These are phyloP conservation scores for Alloascoidea hylecoeti DNA, from an alignment of 805 yeast species.

Conservation along the genomic window DNA sequence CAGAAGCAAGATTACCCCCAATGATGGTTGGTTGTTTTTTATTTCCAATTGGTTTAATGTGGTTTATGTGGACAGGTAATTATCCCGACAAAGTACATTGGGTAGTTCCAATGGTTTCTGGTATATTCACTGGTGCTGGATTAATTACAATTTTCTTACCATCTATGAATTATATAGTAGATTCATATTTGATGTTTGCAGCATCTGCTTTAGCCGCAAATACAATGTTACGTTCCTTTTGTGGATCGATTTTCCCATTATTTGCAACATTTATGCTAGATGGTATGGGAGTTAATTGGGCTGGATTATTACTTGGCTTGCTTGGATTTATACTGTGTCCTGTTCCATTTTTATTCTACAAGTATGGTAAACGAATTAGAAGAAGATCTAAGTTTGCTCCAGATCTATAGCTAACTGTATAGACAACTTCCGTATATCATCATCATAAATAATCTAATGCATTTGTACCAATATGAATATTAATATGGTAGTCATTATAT, in stretches of 20 bases:
- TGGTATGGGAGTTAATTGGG: slow-evolving; percentile 64
- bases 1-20: slow-evolving; percentile 70
- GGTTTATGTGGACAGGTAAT: slow-evolving; percentile 85
- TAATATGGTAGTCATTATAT: too few relatives aligned
- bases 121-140: slow-evolving; percentile 47
- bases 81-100: slow-evolving; percentile 59
- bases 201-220: slow-evolving; percentile 73
- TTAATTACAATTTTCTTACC: slow-evolving; percentile 50
- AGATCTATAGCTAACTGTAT: background rate
- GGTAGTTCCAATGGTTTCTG: slow-evolving; percentile 55
- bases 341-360: slow-evolving; percentile 53
- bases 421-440: too few relatives aligned
- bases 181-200: slow-evolving; percentile 53
- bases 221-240: slow-evolving; percentile 51
- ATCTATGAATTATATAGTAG: slow-evolving; percentile 58
- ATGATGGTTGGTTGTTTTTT: slow-evolving; percentile 58
- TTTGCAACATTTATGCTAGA: slow-evolving; percentile 62
- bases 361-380: slow-evolving; percentile 44
- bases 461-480: too few relatives aligned
- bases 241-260: slow-evolving; percentile 61
- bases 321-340: slow-evolving; percentile 43
- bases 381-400: slow-evolving; percentile 43
- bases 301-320: slow-evolving; percentile 57
- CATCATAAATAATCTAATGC: too few relatives aligned
- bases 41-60: slow-evolving; percentile 68